phyloP scores from a whole-genome alignment of 768 basidiomycete genomes.

The Psilocybe azurescens region DNA sequence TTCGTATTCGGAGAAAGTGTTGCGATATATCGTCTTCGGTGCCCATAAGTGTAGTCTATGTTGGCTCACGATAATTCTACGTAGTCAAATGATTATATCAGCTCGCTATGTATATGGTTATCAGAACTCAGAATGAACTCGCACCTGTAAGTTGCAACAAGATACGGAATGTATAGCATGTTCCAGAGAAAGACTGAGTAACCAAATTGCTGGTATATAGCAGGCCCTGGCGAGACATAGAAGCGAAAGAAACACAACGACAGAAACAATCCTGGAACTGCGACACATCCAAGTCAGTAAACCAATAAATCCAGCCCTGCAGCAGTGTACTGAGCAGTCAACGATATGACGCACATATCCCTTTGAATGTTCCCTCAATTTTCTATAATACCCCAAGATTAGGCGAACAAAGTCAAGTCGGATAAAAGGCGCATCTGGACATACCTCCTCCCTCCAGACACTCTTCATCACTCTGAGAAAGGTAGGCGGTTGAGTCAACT shows the following conservation, averaged over 20 bases:
- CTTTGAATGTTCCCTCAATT: conserved; percentile 16
- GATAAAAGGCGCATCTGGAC: not conserved
- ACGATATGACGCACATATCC: conserved; percentile 4
- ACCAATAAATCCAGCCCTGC: not conserved
- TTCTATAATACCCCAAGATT: not conserved
- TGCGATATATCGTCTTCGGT: conserved; percentile 12
- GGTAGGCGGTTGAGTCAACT: not conserved
- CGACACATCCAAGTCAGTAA: too few relatives aligned
- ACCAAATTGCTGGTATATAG: not conserved
- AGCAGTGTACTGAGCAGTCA: too few relatives aligned
- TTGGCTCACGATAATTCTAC: conserved; percentile 16
- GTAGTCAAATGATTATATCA: not conserved
- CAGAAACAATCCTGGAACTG: conserved; percentile 13
- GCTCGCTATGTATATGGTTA: not conserved
- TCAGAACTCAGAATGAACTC: not conserved
- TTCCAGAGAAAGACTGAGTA: conserved; percentile 12
- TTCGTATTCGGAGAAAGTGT: conserved; percentile 18
- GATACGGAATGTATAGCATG: conserved; percentile 12
- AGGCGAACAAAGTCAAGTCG: not conserved
- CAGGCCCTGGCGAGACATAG: conserved; percentile 16
- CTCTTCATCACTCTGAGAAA: conserved; percentile 7
- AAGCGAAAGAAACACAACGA: conserved; percentile 9
- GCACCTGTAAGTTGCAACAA: conserved; percentile 16
- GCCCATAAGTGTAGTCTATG: conserved; percentile 12
- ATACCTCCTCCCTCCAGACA: conserved; percentile 13